Evolutionary conservation across 345 rosid species (phyloP).

Genomic region (Streptanthus diversifolius): DNA sequence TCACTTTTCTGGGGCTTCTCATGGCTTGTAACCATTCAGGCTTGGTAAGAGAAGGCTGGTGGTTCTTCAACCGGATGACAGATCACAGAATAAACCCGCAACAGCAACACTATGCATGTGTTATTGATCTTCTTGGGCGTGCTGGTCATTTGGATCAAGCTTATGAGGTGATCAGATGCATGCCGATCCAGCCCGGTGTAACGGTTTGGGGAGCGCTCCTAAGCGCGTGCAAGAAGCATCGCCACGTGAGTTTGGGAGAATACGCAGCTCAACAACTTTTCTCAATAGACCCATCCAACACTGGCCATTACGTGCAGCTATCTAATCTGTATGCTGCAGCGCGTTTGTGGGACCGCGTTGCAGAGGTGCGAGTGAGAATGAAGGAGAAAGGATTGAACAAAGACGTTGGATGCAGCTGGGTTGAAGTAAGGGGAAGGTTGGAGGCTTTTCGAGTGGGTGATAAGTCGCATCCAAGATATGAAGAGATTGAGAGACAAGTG

Average conservation of each 20-base stretch:
- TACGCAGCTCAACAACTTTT: conserved; percentile 62
- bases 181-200: conserved; percentile 60
- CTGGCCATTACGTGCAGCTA: conserved; percentile 69
- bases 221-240: conserved; percentile 66
- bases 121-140: conserved; percentile 74
- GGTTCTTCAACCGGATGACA: conserved; percentile 55
- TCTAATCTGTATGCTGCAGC: conserved; percentile 73
- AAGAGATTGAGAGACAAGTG: conserved; percentile 47
- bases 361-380: conserved; percentile 52
- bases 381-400: conserved; percentile 54
- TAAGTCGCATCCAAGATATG: conserved; percentile 48
- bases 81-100: conserved; percentile 51
- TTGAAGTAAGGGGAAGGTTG: conserved; percentile 54
- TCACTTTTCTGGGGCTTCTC: conserved; percentile 63
- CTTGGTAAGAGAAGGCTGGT: conserved; percentile 63
- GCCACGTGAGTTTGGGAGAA: conserved; percentile 56
- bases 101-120: conserved; percentile 66
- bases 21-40: conserved; percentile 69
- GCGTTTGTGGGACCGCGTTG: conserved; percentile 53
- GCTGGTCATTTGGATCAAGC: conserved; percentile 58
- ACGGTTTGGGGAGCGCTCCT: conserved; percentile 68
- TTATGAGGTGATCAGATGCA: conserved; percentile 46
- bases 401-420: conserved; percentile 58
- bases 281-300: conserved; percentile 51
- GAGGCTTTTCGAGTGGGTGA: conserved; percentile 61